Conservation (phyloP, 2,329 filamentous ascomycete species). For the Polytolypa hystricis region DNA sequence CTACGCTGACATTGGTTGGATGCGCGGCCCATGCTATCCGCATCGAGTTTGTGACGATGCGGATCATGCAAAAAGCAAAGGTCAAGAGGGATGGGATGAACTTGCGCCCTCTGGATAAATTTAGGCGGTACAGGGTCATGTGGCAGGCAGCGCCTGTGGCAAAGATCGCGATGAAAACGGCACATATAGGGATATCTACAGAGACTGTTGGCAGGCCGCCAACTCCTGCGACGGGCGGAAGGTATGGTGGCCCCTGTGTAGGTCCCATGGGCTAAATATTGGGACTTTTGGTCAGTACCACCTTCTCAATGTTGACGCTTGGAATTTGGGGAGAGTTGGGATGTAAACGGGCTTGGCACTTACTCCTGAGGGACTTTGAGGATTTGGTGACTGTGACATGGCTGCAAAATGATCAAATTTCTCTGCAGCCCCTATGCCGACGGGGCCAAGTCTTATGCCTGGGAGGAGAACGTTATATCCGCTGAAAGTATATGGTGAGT, state of each 20-base stretch:
- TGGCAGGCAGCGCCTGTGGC: slow-evolving; percentile 31
- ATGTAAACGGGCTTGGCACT: too few species aligned
- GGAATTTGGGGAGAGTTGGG: too few species aligned
- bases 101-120: slow-evolving; percentile 34
- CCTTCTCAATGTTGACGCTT: too few species aligned
- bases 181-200: slow-evolving; percentile 55
- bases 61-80: slow-evolving; percentile 42
- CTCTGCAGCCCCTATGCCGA: too few species aligned
- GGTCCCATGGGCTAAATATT: slow-evolving; percentile 1
- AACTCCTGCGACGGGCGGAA: slow-evolving; percentile 19
- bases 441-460: too few species aligned
- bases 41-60: slow-evolving; percentile 37
- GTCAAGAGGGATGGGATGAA: slow-evolving; percentile 37
- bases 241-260: slow-evolving; percentile 20
- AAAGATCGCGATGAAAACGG: slow-evolving; percentile 48
- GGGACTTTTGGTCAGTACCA: too few species aligned
- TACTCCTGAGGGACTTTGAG: too few species aligned
- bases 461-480: too few species aligned
- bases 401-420: too few species aligned
- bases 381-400: too few species aligned
- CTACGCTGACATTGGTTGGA: slow-evolving; percentile 35
- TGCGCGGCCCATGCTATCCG: slow-evolving; percentile 46
- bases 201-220: slow-evolving; percentile 42
- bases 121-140: slow-evolving; percentile 36
- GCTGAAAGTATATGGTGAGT: too few species aligned